These are phyloP conservation scores for Coccomyxa sp. DNA, from an alignment of 139 green algal species.

Conservation along the genomic window DNA sequence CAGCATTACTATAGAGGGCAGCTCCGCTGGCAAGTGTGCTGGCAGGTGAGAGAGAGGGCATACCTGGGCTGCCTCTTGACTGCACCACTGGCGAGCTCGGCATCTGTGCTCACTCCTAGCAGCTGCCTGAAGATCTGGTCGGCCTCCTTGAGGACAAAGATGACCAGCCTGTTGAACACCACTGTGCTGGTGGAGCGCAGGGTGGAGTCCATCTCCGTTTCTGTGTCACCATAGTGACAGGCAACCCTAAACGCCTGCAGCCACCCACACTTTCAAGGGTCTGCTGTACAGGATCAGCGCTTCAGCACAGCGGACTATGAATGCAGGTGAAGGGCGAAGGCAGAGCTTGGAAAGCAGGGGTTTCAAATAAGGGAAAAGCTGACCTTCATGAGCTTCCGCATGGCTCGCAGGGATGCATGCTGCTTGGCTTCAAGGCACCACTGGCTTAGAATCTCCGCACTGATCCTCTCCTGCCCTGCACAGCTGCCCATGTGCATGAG, in stretches of 20 bases:
- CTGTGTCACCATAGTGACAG: conserved; percentile 83
- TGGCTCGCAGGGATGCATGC: conserved; percentile 44
- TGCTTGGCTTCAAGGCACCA: conserved; percentile 57
- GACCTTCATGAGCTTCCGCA: conserved; percentile 57
- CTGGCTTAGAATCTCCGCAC: conserved; percentile 56
- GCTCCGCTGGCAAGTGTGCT: background rate
- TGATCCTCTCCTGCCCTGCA: conserved; percentile 40
- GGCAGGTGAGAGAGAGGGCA: no score
- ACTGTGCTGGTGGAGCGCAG: conserved; percentile 61
- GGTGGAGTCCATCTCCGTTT: conserved; percentile 41
- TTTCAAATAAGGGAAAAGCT: background rate
- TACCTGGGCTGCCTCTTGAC: background rate
- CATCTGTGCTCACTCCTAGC: background rate
- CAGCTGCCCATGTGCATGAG: no score
- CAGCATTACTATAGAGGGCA: background rate
- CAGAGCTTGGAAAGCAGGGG: background rate
- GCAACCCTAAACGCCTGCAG: conserved; percentile 72
- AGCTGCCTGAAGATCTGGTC: background rate
- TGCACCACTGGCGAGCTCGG: background rate
- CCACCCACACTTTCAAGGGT: no score
- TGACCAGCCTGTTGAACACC: conserved; percentile 84
- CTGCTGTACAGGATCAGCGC: no score
- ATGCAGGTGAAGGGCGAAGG: background rate
- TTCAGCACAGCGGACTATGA: background rate
- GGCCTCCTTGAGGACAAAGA: conserved; percentile 72